phyloP scores from a whole-genome alignment of 345 rosid genomes.

The Passiflora organensis region DNA sequence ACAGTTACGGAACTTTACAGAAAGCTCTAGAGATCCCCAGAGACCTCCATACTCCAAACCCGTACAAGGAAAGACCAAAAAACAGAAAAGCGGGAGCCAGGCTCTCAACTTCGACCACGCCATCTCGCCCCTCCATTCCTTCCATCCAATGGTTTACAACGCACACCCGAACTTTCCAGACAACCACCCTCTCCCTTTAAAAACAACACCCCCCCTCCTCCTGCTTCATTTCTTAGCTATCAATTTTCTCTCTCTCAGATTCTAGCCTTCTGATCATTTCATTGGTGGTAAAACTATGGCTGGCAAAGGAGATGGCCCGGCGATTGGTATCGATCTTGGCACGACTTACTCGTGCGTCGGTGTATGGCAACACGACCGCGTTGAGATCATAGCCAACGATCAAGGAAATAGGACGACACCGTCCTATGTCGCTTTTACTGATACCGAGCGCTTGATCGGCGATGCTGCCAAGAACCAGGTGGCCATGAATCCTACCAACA shows the following conservation, averaged over 20 bases:
- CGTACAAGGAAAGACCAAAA: not conserved
- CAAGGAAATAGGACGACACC: slow-evolving; percentile 42
- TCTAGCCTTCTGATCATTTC: too few relatives aligned
- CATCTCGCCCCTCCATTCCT: not conserved
- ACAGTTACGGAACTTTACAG: too few relatives aligned
- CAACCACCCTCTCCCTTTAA: not conserved
- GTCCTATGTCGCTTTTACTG: slow-evolving; percentile 37
- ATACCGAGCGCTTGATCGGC: slow-evolving; percentile 37
- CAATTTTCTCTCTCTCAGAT: too few relatives aligned
- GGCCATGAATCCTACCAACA: slow-evolving; percentile 36
- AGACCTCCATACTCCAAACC: not conserved
- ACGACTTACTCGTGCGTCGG: slow-evolving; percentile 37
- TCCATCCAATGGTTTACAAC: not conserved
- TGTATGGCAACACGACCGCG: slow-evolving; percentile 40
- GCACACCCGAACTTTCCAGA: not conserved
- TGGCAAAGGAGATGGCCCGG: slow-evolving; percentile 34
- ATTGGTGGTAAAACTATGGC: slow-evolving; percentile 14
- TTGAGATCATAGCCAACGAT: slow-evolving; percentile 37
- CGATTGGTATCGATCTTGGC: slow-evolving; percentile 32
- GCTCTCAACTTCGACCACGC: not conserved
- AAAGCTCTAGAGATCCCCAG: not conserved
- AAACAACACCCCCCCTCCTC: not conserved
- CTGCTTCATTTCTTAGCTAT: not conserved
- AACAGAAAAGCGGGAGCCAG: not conserved
- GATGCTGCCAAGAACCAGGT: slow-evolving; percentile 44